Base-by-base conservation (phyloP, 1,139 yeast species). In the Pichia cactophila region DNA sequence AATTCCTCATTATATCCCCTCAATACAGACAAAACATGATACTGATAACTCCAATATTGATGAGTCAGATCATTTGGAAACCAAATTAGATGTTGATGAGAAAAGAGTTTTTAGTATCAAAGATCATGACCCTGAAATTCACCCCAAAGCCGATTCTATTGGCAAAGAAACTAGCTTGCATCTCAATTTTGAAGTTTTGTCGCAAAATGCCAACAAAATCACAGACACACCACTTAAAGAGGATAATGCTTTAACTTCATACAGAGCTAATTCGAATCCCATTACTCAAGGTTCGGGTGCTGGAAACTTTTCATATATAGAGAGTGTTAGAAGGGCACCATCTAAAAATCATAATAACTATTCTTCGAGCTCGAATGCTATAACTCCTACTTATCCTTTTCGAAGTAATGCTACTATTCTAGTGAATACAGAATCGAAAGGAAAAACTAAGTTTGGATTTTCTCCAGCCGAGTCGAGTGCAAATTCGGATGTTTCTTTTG, bases 1-100 rank as follows among this genome's bases (percentile, higher is more conserved):
- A 46, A 53, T 56, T 42, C 56, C 62, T n/a, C 57, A 61, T 4
- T 58, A 50, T 44, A 60, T 49, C 41, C 54, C 46, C 45, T 35
- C 43, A 17, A 35, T 17, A 2, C 38, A 35, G 7, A 5, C 20
- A 8, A 16, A 35, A 35, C 11, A 3, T 17, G 14, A 35, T 14
- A 33, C 37, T 14, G 37, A 33, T 14, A 7, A 3, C 37, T 14
- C 23, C 5, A 17, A 16, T 6, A 17, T 7, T 17, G 23, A 3
- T 6, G 38, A 35, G 2, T 11, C 35, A 14, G 35, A 31, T 31
- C 35, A 31, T 6, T 11, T 10, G 2, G 35, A 31, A 31, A 31
- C n/a, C 14, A 12, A 31, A 31, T 2, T 3, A 9, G 23, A 23
- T 23, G 5, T 23, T 4, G 23, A 23, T 23, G 5, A 23, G 5